Percentiles rank a stretch among this genome's conserved stretches.
Conservation (phyloP, 2,329 filamentous ascomycete genomes). For the Endothia cerciana region DNA sequence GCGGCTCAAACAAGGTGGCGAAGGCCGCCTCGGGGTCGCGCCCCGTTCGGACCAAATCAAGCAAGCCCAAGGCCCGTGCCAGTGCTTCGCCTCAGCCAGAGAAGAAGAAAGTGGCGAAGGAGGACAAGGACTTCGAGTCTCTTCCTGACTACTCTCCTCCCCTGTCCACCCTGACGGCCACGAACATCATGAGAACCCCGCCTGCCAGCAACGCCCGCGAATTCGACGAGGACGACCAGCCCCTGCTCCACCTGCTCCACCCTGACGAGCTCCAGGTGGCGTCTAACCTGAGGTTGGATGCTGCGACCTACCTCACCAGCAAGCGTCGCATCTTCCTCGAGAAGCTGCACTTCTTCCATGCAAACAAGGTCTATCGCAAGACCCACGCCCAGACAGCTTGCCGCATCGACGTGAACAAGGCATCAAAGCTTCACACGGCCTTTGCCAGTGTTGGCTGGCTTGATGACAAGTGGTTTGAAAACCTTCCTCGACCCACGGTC, state of each 20-base stretch:
- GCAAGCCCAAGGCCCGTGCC: constrained; percentile 39
- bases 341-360: constrained; percentile 67
- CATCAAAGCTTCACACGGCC: constrained; percentile 87
- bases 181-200: constrained; percentile 35
- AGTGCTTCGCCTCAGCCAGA: constrained; percentile 54
- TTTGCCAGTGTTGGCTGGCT: constrained; percentile 90
- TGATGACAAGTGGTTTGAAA: constrained; percentile 51
- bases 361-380: constrained; percentile 72
- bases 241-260: constrained; percentile 75
- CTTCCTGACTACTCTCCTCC: constrained; percentile 77
- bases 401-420: constrained; percentile 98
- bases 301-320: constrained; percentile 86
- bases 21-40: constrained; percentile 43
- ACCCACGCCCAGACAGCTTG: constrained; percentile 96
- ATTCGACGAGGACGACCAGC: constrained; percentile 81
- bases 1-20: constrained; percentile 34
- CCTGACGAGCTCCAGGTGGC: constrained; percentile 78
- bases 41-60: constrained; percentile 40
- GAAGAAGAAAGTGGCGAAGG: constrained; percentile 7
- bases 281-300: constrained; percentile 78
- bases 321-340: constrained; percentile 89
- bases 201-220: constrained; percentile 78
- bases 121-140: constrained; percentile 79
- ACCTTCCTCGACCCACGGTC: constrained; percentile 4
- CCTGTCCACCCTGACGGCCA: constrained; percentile 64